These are phyloP conservation scores for Phytophthora kernoviae DNA, from an alignment of 352 stramenopile species.

Conservation along the genomic window DNA sequence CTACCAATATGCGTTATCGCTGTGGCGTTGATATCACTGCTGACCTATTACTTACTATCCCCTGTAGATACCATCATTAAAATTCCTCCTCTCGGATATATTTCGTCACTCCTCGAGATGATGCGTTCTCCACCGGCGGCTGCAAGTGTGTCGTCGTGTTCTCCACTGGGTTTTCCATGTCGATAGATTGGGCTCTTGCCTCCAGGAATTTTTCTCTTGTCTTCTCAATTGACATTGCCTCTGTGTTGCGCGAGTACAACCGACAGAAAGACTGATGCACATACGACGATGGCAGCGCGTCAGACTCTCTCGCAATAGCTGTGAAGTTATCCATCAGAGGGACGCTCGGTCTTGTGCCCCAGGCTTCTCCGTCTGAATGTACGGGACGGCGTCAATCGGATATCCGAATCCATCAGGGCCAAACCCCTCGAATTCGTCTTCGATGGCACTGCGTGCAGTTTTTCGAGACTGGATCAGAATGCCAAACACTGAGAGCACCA, in stretches of 20 bases:
- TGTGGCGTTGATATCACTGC: conserved; percentile 1
- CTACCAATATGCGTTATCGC: not conserved
- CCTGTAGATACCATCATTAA: conserved; percentile 2
- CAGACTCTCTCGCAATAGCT: conserved; percentile 18
- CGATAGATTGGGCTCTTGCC: conserved; percentile 16
- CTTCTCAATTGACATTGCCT: conserved; percentile 28
- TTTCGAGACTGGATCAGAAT: conserved; percentile 40
- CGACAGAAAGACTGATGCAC: conserved; percentile 31
- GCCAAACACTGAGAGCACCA: conserved; percentile 36
- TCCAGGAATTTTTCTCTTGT: conserved; percentile 26
- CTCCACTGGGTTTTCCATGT: conserved; percentile 18
- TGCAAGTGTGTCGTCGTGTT: conserved; percentile 8
- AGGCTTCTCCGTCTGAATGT: conserved; percentile 29
- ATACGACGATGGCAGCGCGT: conserved; percentile 23
- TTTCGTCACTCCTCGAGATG: not conserved
- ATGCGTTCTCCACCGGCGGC: conserved; percentile 3
- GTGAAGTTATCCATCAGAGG: conserved; percentile 17
- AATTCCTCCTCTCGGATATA: conserved; percentile 17
- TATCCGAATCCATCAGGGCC: conserved; percentile 18
- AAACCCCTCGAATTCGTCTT: conserved; percentile 29
- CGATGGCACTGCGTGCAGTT: conserved; percentile 17
- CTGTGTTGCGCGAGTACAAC: conserved; percentile 34
- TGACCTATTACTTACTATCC: not conserved
- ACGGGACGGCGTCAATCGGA: conserved; percentile 21
- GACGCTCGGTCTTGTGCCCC: conserved; percentile 3